Evolutionary conservation across 1,284 basidiomycete genomes (phyloP), one percentile per base, ranked within the genome.

Genomic region (Cerrena zonata): DNA sequence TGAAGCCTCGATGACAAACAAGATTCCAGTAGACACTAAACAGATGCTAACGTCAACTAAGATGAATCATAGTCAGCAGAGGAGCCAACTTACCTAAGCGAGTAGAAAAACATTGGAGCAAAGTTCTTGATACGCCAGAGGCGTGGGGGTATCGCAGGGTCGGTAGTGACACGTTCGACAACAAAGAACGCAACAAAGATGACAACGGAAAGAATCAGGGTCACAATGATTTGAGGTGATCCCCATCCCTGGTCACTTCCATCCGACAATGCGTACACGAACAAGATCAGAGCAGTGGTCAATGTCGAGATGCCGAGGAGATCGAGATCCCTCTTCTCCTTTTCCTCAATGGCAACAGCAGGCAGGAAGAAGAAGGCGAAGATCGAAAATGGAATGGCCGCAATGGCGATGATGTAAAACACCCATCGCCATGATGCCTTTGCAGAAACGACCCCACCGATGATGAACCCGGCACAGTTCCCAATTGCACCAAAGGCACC

Each of bases 341-440:
- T 45, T 2, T n/a, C 34, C 25, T 15, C 40, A 5, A 4, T 11
- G 12, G 45, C 19, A 15, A 63, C 18, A 21, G 25, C 47, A 5
- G 52, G 52, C 2, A 53, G 49, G 68, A 68, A 3, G 66, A 61
- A 68, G 67, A 68, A n/a, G 55, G 63, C 67, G 66, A 70, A 2
- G 61, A 61, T 10, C 60, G 49, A 62, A 51, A 62, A 68, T 40
- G 64, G 51, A 13, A 65, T 50, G 26, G 49, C 61, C 30, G 69
- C 55, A 22, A 68, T 53, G 5, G 67, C 69, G 21, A 55, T 52
- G 19, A 55, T 25, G 26, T 52, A 51, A 26, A 52, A 52, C 11
- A 54, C 45, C 52, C 52, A 53, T 47, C 52, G 2, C 52, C 52
- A 53, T 19, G 52, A 53, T 3, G 49, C 52, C 13, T 40, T 39